Conservation (phyloP, 2,329 filamentous ascomycete species). For the Colletotrichum lindemuthianum region DNA sequence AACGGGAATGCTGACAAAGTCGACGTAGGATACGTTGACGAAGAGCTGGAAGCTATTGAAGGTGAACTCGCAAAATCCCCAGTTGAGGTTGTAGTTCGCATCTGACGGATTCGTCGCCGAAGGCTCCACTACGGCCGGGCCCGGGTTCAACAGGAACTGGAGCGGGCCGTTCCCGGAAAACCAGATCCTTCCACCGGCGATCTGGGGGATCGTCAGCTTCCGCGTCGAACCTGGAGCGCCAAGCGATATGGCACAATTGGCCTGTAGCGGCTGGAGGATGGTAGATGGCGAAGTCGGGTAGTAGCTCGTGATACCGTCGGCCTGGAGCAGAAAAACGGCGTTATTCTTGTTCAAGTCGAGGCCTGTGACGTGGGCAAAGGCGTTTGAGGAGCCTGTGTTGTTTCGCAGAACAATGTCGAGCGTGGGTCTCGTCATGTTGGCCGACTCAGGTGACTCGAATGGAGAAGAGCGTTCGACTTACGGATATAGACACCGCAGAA, state of each 20-base stretch:
- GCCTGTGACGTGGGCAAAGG: slow-evolving; percentile 79
- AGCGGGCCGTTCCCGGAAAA: slow-evolving; percentile 70
- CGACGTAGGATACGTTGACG: slow-evolving; percentile 78
- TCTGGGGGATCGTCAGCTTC: slow-evolving; percentile 72
- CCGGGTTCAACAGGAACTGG: slow-evolving; percentile 76
- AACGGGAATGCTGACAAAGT: slow-evolving; percentile 77
- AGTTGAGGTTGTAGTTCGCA: slow-evolving; percentile 68
- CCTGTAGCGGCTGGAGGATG: slow-evolving; percentile 60
- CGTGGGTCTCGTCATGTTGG: slow-evolving; percentile 48
- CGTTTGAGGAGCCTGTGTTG: slow-evolving; percentile 66
- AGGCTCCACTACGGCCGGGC: slow-evolving; percentile 78
- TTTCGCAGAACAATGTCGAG: slow-evolving; percentile 73
- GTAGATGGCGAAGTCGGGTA: slow-evolving; percentile 68
- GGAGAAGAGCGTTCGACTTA: too few species aligned
- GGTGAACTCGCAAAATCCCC: slow-evolving; percentile 77
- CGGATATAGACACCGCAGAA: too few species aligned
- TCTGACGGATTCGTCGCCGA: slow-evolving; percentile 74
- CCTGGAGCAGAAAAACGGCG: slow-evolving; percentile 68
- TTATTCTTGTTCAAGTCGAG: slow-evolving; percentile 68
- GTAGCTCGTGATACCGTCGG: slow-evolving; percentile 74
- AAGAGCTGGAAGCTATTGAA: slow-evolving; percentile 70
- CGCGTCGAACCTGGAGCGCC: slow-evolving; percentile 69
- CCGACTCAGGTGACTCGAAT: background rate
- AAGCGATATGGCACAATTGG: slow-evolving; percentile 71
- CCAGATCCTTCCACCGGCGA: slow-evolving; percentile 79